phyloP scores from a whole-genome alignment of 139 green algal genomes.

The Auxenochlorella protothecoides region DNA sequence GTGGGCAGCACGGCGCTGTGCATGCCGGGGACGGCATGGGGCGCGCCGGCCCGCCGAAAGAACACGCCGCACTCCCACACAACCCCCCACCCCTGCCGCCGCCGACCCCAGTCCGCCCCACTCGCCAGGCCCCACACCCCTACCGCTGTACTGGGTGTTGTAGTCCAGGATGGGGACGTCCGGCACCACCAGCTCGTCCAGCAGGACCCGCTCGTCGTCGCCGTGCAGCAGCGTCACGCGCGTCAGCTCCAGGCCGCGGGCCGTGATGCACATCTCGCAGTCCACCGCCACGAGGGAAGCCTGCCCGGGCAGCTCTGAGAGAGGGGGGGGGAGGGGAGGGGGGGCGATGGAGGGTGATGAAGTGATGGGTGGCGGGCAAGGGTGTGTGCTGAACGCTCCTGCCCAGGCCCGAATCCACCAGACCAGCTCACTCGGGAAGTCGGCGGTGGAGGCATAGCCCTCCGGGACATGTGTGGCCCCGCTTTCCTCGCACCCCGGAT shows the following conservation, averaged over 20 bases:
- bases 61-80: no score
- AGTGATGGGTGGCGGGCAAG: no score
- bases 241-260: conserved; percentile 53
- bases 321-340: conserved; percentile 4
- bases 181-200: conserved; percentile 74
- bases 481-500: not conserved
- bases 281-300: conserved; percentile 51
- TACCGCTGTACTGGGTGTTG: conserved; percentile 62
- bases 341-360: not conserved
- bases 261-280: conserved; percentile 77
- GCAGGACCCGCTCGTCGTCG: conserved; percentile 26
- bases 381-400: not conserved
- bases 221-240: conserved; percentile 51
- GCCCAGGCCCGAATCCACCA: not conserved
- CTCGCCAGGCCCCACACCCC: no score
- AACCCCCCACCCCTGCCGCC: no score
- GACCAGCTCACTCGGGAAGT: not conserved
- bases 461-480: not conserved
- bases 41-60: no score
- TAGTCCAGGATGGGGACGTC: conserved; percentile 71
- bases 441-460: not conserved
- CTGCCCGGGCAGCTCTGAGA: not conserved
- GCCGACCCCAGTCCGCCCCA: no score
- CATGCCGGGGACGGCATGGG: no score
- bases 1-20: no score